Evolutionary conservation across 768 basidiomycete genomes (phyloP), one percentile per base, ranked within the genome.

Genomic region (Tylopilus intermedius): DNA sequence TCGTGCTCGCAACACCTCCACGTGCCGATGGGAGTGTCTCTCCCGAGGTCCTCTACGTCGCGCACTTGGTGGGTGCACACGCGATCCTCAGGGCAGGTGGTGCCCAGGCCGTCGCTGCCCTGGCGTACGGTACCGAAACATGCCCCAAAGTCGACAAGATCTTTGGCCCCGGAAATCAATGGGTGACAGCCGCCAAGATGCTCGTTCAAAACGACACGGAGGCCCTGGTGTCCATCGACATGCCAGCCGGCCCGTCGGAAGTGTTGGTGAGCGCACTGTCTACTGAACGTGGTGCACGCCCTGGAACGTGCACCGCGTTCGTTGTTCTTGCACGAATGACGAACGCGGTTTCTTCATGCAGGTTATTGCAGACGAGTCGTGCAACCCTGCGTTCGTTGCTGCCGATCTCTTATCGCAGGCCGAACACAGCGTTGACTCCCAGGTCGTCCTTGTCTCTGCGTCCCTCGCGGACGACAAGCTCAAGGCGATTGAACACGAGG

Each of bases 141-240:
- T 92, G 94, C 6, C 92, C 94, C 14, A 98, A 99, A 72, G 95
- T 97, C 24, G 96, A 99, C 77, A 99, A 99, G 75, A 94, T 99
- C 61, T 95, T 98, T 65, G 96, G 96, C 8, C 96, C 96, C 6
- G 96, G 96, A 24, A 99, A 99, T 67, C 96, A 98, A 69, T 99
- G 94, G 93, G 96, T 99, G 22, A 99, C 95, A 2, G 96, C 96
- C 2, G 96, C 95, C 47, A 99, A 99, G 75, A 97, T 99, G 96
- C 72, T 95, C 49, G 95, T 99, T 24, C 94, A 97, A 67, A 99
- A 98, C 70, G 96, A 99, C 66, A 94, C 94, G 11, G 90, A 94
- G 62, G 95, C 96, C 8, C 71, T 94, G 56, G 94, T 97, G 7
- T 89, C 91, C 14, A 99, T 98, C 62, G 96, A 99, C 70, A 98